These are phyloP conservation scores for Nannochloropsis salina DNA, from an alignment of 108 stramenopile species.

Conservation along the genomic window DNA sequence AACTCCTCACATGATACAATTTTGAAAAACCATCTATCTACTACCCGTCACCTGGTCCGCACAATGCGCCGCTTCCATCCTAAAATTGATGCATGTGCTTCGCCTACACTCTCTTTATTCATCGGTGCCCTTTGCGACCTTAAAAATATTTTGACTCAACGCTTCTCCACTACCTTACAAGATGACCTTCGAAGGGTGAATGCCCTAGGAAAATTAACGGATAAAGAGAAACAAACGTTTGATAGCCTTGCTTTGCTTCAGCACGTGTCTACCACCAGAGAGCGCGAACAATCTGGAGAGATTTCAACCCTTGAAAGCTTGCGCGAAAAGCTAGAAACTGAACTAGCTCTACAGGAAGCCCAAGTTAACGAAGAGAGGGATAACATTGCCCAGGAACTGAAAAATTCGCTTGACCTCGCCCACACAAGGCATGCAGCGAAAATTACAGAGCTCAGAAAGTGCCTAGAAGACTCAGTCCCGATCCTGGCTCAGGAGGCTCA, in stretches of 20 bases:
- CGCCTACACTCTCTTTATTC: neutral
- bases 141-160: neutral
- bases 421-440: neutral
- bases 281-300: neutral
- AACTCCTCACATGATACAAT: too few species aligned
- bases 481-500: neutral
- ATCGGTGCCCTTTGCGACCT: neutral
- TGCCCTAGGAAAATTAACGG: neutral
- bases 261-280: neutral
- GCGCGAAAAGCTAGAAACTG: neutral
- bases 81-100: too few species aligned
- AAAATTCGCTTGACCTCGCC: neutral
- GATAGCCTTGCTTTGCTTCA: neutral
- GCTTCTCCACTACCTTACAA: conserved; percentile 17
- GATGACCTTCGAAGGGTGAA: neutral
- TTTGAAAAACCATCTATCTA: too few species aligned
- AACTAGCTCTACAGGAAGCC: neutral
- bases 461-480: neutral
- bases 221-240: neutral
- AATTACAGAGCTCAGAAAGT: neutral
- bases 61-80: too few species aligned
- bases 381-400: conserved; percentile 3
- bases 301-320: neutral
- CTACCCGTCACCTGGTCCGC: too few species aligned
- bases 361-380: neutral